Conservation (phyloP, 208 protist genomes). For the Leishmania braziliensis region DNA sequence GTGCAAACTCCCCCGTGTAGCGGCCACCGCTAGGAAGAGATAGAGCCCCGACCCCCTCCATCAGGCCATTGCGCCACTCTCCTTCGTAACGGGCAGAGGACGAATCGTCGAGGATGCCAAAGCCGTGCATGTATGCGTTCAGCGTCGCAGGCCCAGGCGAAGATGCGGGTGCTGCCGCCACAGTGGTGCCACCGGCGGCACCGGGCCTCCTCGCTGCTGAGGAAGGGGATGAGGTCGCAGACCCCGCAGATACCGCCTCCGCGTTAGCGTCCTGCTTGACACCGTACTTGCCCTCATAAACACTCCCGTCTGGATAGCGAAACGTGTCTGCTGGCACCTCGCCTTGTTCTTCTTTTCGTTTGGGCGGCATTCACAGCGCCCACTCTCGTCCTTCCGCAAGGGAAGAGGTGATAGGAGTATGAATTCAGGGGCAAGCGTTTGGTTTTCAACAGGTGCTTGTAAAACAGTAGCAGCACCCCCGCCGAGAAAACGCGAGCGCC, state of each 20-base stretch:
- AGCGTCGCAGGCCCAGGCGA: background rate
- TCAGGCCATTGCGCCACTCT: constrained; percentile 77
- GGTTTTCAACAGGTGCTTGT: background rate
- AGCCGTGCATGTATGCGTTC: constrained; percentile 32
- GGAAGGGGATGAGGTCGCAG: constrained; percentile 3
- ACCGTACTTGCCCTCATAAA: constrained; percentile 63
- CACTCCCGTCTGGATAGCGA: constrained; percentile 66
- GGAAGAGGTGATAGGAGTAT: background rate
- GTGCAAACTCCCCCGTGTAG: constrained; percentile 62
- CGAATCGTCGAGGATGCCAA: constrained; percentile 41
- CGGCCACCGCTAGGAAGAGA: constrained; percentile 58
- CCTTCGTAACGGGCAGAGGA: constrained; percentile 81
- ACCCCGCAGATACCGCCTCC: constrained; percentile 11
- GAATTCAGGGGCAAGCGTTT: background rate
- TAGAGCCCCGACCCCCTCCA: constrained; percentile 63
- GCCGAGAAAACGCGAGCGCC: background rate
- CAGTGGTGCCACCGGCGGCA: constrained; percentile 4
- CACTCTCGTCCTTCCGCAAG: background rate
- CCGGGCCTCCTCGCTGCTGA: constrained; percentile 21
- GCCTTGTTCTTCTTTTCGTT: constrained; percentile 70
- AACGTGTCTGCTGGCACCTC: constrained; percentile 58
- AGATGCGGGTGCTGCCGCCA: background rate
- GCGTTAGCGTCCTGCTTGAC: constrained; percentile 23
- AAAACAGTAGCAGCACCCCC: background rate
- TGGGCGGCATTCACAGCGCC: constrained; percentile 49